Evolutionary conservation across 2,329 filamentous ascomycete species (phyloP), one percentile per base, ranked within the genome.

Genomic region (Hymenotorrendiella dingleyae): DNA sequence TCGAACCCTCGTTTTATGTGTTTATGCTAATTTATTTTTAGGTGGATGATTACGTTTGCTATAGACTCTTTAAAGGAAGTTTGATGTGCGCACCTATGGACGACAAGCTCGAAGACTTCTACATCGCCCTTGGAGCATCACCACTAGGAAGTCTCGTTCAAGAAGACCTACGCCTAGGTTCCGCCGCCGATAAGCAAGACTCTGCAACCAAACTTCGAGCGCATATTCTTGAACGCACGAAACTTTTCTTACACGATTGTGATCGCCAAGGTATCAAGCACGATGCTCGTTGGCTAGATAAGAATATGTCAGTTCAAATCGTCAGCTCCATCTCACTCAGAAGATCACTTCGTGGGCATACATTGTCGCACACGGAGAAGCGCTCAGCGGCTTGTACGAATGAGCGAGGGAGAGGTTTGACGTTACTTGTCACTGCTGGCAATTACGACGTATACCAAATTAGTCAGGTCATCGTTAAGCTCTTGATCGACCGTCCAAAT

Each of bases 51-150:
- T 90, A 93, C 55, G 85, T 87, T 55, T 89, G 85, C 57, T 95
- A 91, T 61, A 82, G 84, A 24, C 71, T 93, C 1, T 98, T 98
- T 71, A 91, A 90, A 59, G 79, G 88, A 40, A 78, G 80, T 49
- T 72, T 98, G 22, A 74, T 94, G 21, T 89, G 85, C 47, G 89
- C 90, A 0, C 94, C 93, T 0, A 86, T 95, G 61, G 93, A 98
- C 58, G 93, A 97, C 49, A 62, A 67, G 0, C 70, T 98, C 1
- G 93, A 98, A 60, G 74, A 76, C 1, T 91, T 98, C 50, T 98
- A 98, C 63, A 65, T 79, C 26, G 74, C 81, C 6, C 79, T 98
- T 3, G 93, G 93, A 1, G 84, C 88, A 3, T 76, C 81, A 33
- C 79, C 78, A 42, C 72, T 98, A 16, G 88, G 86, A 49, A 77